These are phyloP conservation scores for Penicillium pulvis DNA, from an alignment of 495 filamentous ascomycete species.

Conservation along the genomic window DNA sequence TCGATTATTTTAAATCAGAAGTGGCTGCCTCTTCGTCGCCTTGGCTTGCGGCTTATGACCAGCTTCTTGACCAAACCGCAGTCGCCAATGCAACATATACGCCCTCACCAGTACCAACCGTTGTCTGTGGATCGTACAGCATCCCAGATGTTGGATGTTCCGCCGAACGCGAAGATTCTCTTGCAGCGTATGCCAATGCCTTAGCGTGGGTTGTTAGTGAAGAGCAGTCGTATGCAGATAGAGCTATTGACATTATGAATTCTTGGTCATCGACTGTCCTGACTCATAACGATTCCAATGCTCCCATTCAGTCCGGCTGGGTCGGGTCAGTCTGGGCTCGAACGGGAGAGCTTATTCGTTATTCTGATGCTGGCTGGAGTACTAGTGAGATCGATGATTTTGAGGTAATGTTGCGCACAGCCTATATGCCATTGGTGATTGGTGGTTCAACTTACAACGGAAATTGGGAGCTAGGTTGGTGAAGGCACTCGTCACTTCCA, in stretches of 20 bases:
- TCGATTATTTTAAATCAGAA: conserved; percentile 8
- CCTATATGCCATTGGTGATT: conserved; percentile 30
- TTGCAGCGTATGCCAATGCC: conserved; percentile 31
- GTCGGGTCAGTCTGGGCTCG: conserved; percentile 28
- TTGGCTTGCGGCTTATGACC: conserved; percentile 13
- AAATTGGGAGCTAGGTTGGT: conserved; percentile 33
- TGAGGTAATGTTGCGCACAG: conserved; percentile 26
- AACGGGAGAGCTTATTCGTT: conserved; percentile 28
- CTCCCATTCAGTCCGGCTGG: conserved; percentile 31
- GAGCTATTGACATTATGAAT: conserved; percentile 31
- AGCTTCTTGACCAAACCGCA: background rate
- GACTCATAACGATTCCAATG: conserved; percentile 29
- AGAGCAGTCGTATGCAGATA: conserved; percentile 19
- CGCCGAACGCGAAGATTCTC: conserved; percentile 28
- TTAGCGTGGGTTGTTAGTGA: conserved; percentile 26
- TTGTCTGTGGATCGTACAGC: conserved; percentile 28
- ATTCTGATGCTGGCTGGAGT: conserved; percentile 28
- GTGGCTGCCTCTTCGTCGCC: background rate
- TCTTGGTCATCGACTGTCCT: conserved; percentile 23
- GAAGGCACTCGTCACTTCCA: background rate
- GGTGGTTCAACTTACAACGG: conserved; percentile 22
- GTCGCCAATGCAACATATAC: conserved; percentile 1
- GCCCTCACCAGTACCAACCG: conserved; percentile 16
- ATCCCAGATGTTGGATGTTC: conserved; percentile 27
- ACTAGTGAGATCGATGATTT: conserved; percentile 18